Base-by-base conservation (phyloP, 768 basidiomycete species). In the Cyclocybe aegerita region DNA sequence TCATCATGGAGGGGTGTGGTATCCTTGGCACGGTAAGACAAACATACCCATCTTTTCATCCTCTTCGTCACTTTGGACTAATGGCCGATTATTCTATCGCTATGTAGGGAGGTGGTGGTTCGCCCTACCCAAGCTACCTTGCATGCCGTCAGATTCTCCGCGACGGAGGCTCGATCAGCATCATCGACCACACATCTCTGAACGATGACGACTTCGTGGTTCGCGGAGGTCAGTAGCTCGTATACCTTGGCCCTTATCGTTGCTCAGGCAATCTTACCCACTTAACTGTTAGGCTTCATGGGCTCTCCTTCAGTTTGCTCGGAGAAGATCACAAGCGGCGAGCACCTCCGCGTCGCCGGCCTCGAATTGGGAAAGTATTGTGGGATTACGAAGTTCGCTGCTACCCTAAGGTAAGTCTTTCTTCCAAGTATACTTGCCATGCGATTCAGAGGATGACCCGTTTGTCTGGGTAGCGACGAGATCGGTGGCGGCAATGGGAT, bases 1-100 rank as follows among this genome's bases (percentile, higher is more conserved):
- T 80, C 70, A 79, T 86, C 40, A 75, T 81, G 17, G 79, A 81
- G 46, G 85, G 85, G 30, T 83, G 83, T 46, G 81, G 80, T 36
- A 70, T 86, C 36, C 69, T 86, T 1, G 85, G 84, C 0, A 79
- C 76, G 12, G 70, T 67, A 51, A 7, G 51, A 12, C 12, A 40
- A 23, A 5, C 23, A 23, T 23, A 23, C 23, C 5, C 3, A 23
- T 1, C 23, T 23, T 11, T 34, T 7, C 31, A 32, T 15, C 15
- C 9, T 4, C 37, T 15, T 30, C 42, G 34, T 15, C 39, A 10
- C 6, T 43, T 29, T 34, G 39, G 4, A 14, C 17, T 49, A 8
- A 9, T 35, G 7, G 9, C 46, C 29, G 30, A 35, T 40, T 33
- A 11, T 14, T 16, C 9, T 2, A 9, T n/a, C 16, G 33, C 43